Conservation (phyloP, 139 green algal species). For the Coccomyxa sp. region DNA sequence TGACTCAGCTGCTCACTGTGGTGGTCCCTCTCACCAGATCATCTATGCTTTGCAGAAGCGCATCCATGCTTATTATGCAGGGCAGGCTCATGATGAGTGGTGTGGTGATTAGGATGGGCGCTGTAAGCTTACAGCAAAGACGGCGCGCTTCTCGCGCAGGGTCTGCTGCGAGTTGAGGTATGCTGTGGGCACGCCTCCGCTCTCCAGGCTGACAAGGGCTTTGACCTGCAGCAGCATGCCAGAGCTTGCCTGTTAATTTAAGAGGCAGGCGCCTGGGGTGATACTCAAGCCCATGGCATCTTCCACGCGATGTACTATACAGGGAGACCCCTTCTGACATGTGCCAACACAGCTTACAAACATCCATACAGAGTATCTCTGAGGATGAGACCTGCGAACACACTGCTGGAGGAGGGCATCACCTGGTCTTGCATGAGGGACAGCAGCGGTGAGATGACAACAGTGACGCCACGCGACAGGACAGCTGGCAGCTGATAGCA, state of each 20-base stretch:
- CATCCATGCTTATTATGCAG: neutral
- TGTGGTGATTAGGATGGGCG: too few species aligned
- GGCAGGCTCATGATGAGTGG: neutral
- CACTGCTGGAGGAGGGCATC: neutral
- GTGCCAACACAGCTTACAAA: neutral
- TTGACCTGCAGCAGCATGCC: constrained; percentile 42
- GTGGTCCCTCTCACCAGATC: too few species aligned
- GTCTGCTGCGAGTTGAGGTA: constrained; percentile 76
- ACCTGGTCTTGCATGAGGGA: constrained; percentile 96
- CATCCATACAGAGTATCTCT: neutral
- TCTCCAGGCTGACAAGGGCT: constrained; percentile 33
- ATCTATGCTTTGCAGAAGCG: too few species aligned
- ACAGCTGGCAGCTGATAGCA: constrained; percentile 90
- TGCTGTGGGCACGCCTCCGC: constrained; percentile 67
- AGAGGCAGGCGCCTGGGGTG: too few species aligned
- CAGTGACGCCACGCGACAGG: constrained; percentile 64
- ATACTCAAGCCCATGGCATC: too few species aligned
- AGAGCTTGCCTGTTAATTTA: too few species aligned
- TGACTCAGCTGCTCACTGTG: too few species aligned
- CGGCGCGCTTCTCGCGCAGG: constrained; percentile 27
- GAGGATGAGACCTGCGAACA: neutral
- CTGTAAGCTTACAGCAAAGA: neutral
- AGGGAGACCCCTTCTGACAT: neutral
- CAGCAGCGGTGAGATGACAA: constrained; percentile 94
- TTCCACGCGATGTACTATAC: neutral